Percentiles rank a stretch among this genome's conserved stretches.
Evolutionary conservation across 371 early-diverging fungal species (phyloP).

Genomic region (Batrachochytrium dendrobatidis): DNA sequence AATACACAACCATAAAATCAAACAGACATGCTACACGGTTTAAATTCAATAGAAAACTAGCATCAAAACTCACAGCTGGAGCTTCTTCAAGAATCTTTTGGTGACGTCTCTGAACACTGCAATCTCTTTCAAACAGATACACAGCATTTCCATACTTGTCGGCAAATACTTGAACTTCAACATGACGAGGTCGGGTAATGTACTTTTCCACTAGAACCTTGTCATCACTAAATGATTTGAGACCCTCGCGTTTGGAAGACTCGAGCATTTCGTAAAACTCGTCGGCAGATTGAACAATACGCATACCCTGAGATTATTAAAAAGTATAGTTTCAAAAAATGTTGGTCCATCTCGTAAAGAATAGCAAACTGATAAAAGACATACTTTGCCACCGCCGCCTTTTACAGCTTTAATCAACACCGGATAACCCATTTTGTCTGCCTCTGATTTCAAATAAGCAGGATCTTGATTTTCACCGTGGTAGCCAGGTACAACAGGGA

Average conservation of each 20-base stretch:
- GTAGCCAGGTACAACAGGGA: constrained; percentile 91
- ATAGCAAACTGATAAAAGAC: too few relatives aligned
- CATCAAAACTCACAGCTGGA: constrained; percentile 40
- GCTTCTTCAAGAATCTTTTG: constrained; percentile 97
- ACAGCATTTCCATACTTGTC: constrained; percentile 83
- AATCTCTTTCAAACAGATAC: constrained; percentile 94
- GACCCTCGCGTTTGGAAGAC: constrained; percentile 75
- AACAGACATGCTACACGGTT: neutral
- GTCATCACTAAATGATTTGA: constrained; percentile 87
- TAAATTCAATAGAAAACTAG: constrained; percentile 3
- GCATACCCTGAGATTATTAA: constrained; percentile 65
- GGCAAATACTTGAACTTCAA: constrained; percentile 95
- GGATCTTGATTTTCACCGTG: constrained; percentile 85
- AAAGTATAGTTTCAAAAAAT: constrained; percentile 1
- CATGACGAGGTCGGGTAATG: constrained; percentile 76
- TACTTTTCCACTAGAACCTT: constrained; percentile 89
- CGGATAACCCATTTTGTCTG: constrained; percentile 77
- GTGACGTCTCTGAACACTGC: constrained; percentile 94
- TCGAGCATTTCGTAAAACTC: constrained; percentile 85
- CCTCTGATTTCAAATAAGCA: constrained; percentile 64
- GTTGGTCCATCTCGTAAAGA: too few relatives aligned
- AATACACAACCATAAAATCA: neutral
- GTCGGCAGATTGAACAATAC: constrained; percentile 65
- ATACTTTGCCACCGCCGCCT: constrained; percentile 95
- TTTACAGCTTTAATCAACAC: constrained; percentile 93